phyloP scores from a whole-genome alignment of 2,329 filamentous ascomycete genomes.

The Escovopsis sp. region DNA sequence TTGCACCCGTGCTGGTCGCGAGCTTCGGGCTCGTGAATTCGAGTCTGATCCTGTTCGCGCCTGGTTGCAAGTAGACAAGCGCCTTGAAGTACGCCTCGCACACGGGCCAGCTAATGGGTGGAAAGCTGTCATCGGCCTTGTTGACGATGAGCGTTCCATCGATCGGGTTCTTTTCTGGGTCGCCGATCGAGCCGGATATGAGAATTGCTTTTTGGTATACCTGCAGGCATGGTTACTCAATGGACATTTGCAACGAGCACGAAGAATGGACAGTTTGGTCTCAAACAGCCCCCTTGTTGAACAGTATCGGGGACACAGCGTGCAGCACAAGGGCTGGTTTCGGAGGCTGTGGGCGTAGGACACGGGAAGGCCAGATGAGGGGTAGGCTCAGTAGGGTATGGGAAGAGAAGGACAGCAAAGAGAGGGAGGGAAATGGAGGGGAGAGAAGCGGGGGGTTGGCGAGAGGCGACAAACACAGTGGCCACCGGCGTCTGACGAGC shows the following conservation, averaged over 20 bases:
- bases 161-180: constrained; percentile 48
- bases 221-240: too few species aligned
- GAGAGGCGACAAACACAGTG: too few species aligned
- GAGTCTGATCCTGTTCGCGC: constrained; percentile 74
- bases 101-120: constrained; percentile 73
- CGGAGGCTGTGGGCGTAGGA: neutral
- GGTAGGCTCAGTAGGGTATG: too few species aligned
- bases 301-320: too few species aligned
- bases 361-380: too few species aligned
- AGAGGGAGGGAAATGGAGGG: neutral
- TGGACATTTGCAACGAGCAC: too few species aligned
- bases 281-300: too few species aligned
- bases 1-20: constrained; percentile 49
- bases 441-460: neutral
- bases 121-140: constrained; percentile 75
- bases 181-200: constrained; percentile 67
- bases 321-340: neutral
- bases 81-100: constrained; percentile 83
- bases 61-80: constrained; percentile 76
- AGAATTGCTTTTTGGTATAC: constrained; percentile 84
- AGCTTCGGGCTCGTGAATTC: constrained; percentile 79
- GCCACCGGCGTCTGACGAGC: too few species aligned
- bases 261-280: too few species aligned
- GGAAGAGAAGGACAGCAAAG: neutral
- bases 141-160: constrained; percentile 69